Evolutionary conservation across 768 basidiomycete species (phyloP), one percentile per base, ranked within the genome.

Genomic region (Russula abietina): DNA sequence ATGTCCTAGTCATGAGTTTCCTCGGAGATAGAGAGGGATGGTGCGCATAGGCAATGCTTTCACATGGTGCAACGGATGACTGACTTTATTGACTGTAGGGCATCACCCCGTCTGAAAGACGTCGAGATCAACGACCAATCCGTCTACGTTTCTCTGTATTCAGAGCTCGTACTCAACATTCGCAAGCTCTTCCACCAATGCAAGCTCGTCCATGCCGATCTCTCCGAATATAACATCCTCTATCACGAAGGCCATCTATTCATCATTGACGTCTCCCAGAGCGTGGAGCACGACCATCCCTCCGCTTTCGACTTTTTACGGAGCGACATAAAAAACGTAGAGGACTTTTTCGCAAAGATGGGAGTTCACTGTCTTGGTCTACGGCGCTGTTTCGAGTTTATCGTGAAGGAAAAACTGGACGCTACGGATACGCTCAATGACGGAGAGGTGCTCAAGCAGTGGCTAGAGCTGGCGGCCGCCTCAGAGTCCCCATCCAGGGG

Each of bases 211-310:
- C 97, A 99, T 70, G 97, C 96, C 54, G 97, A 99, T 79, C 81
- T 99, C 57, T 94, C 91, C 59, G 97, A 99, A 73, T 99, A 99
- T 82, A 99, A 99, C 72, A 86, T 99, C 69, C 81, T 99, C 71
- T 96, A 85, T 70, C 89, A 93, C 74, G 77, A 84, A 53, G 79
- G 75, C 1, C 91, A 93, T 70, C 80, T 97, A 19, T 93, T 84
- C 74, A 88, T 98, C 69, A 98, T 99, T 75, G 97, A 99, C 73
- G 97, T 99, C 62, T 97, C 95, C 1, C 97, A 99, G 72, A 95
- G 93, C 66, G 95, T 99, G 39, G 97, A 99, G 70, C 95, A 98
- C 71, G 96, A 98, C 73, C 97, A 99, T 69, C 97, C 96, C 0
- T 80, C 88, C 32, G 93, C 97, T 0, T 98, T 94, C 72, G 96